Conservation (phyloP, 1,284 basidiomycete species). For the Apiotrichum montevideense region DNA sequence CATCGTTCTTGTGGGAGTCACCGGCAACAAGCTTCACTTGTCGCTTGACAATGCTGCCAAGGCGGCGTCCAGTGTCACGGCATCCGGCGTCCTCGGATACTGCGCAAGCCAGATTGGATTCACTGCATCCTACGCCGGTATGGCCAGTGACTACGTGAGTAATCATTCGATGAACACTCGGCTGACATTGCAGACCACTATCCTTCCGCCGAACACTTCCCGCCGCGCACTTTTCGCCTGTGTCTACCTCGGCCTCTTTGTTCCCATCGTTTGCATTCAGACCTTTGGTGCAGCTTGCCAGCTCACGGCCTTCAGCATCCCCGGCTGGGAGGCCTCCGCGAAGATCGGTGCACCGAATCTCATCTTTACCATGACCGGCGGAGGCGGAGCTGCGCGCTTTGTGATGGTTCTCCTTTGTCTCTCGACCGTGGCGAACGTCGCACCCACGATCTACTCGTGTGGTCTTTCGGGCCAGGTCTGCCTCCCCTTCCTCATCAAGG, state of each 20-base stretch:
- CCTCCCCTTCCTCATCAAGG: constrained; percentile 54
- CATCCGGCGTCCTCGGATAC: constrained; percentile 37
- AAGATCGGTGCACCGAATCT: constrained; percentile 66
- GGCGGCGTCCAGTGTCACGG: constrained; percentile 28
- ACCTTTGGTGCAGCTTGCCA: constrained; percentile 59
- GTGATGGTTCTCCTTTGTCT: constrained; percentile 58
- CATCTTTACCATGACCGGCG: constrained; percentile 63
- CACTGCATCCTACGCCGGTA: constrained; percentile 37
- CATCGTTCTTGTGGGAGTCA: constrained; percentile 64
- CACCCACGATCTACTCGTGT: constrained; percentile 73
- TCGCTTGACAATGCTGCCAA: constrained; percentile 27
- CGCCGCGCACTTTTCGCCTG: constrained; percentile 56
- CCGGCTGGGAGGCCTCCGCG: constrained; percentile 58
- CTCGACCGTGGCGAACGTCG: constrained; percentile 76
- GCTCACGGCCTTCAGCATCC: constrained; percentile 55
- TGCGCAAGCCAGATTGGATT: constrained; percentile 42
- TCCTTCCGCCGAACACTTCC: constrained; percentile 42
- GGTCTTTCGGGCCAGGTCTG: constrained; percentile 75
- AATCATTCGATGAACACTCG: too few species aligned
- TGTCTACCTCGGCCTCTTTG: constrained; percentile 65
- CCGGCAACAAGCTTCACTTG: constrained; percentile 54
- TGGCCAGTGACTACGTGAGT: constrained; percentile 43
- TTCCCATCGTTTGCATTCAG: constrained; percentile 62
- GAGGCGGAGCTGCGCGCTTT: constrained; percentile 65
- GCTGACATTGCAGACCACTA: constrained; percentile 49